Conservation (phyloP, 768 basidiomycete species). For the Russula vinacea region DNA sequence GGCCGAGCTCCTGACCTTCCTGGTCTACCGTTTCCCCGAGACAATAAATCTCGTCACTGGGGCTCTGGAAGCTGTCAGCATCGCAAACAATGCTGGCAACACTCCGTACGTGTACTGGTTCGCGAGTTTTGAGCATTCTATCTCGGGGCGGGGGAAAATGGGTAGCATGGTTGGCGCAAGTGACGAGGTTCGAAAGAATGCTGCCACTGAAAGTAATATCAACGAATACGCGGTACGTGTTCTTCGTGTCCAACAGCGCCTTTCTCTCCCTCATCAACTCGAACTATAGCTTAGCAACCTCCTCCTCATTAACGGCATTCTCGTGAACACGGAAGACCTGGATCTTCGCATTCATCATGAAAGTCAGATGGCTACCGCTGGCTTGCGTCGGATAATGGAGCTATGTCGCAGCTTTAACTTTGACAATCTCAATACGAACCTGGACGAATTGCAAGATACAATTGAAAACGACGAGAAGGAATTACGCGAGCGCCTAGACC, state of each 20-base stretch:
- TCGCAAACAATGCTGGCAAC: conserved; percentile 55
- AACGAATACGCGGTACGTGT: conserved; percentile 81
- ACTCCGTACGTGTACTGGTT: conserved; percentile 85
- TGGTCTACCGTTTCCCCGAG: conserved; percentile 61
- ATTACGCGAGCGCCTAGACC: conserved; percentile 70
- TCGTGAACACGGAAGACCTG: conserved; percentile 66
- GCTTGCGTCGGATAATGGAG: conserved; percentile 67
- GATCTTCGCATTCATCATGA: conserved; percentile 85
- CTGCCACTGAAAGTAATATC: conserved; percentile 61
- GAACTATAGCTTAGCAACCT: conserved; percentile 60
- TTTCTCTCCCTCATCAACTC: conserved; percentile 1
- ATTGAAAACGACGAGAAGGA: conserved; percentile 74
- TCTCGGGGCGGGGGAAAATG: conserved; percentile 89
- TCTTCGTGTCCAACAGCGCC: neutral
- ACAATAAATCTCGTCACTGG: conserved; percentile 65
- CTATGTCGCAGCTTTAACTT: conserved; percentile 68
- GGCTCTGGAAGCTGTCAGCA: conserved; percentile 71
- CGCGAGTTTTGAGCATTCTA: conserved; percentile 66
- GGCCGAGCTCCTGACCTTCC: conserved; percentile 73
- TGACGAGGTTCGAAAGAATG: conserved; percentile 74
- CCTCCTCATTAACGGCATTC: conserved; percentile 65
- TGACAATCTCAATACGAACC: conserved; percentile 59
- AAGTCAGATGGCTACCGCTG: conserved; percentile 84
- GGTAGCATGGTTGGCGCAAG: conserved; percentile 94
- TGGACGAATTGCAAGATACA: conserved; percentile 55